Conservation (phyloP, 2,329 filamentous ascomycete species). For the Colletotrichum orchidophilum region DNA sequence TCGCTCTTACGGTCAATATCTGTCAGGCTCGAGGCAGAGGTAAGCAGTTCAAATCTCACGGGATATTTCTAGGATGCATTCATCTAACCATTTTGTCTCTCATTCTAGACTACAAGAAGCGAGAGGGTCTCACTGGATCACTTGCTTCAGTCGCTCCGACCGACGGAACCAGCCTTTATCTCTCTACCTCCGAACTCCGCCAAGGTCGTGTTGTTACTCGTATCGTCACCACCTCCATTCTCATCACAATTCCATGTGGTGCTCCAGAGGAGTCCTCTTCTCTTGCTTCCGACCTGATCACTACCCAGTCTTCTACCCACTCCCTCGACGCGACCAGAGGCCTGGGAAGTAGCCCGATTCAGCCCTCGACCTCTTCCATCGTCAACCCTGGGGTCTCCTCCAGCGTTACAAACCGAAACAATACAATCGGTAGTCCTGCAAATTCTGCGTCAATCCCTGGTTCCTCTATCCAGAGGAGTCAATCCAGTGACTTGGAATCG, state of each 20-base stretch:
- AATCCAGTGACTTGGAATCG: background rate
- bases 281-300: background rate
- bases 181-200: background rate
- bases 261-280: background rate
- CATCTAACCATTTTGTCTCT: background rate
- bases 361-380: background rate
- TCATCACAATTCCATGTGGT: background rate
- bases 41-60: background rate
- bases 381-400: background rate
- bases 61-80: no score
- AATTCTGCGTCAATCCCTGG: background rate
- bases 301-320: background rate
- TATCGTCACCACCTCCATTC: constrained; percentile 1
- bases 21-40: constrained; percentile 6
- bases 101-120: background rate
- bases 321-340: background rate
- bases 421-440: background rate
- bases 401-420: background rate
- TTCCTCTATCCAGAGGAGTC: background rate
- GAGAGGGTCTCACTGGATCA: background rate
- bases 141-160: background rate
- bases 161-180: background rate
- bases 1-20: background rate
- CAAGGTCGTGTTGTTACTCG: background rate
- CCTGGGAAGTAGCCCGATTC: background rate